Percentiles rank a stretch among this genome's conserved stretches.
These are phyloP conservation scores for Phytomonas serpens DNA, from an alignment of 208 protist genomes.

Conservation along the genomic window DNA sequence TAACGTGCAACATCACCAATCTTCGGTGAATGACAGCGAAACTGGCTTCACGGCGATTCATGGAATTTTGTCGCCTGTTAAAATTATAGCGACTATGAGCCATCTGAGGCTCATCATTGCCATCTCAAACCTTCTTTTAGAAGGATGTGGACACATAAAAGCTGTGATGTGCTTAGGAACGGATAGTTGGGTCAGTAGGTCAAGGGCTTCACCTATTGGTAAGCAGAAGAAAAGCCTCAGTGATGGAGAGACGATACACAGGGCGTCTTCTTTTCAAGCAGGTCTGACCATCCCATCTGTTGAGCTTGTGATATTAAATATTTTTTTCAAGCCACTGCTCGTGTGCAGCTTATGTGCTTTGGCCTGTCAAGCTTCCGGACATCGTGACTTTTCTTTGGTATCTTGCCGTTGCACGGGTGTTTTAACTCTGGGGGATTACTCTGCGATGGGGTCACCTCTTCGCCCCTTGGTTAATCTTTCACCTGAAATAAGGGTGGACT, in stretches of 20 bases:
- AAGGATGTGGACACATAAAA: not conserved
- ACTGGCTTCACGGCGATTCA: not conserved
- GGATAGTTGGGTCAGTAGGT: not conserved
- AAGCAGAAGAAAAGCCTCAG: not conserved
- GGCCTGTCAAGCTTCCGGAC: not conserved
- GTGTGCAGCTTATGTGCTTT: not conserved
- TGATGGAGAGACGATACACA: not conserved
- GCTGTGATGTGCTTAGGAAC: not conserved
- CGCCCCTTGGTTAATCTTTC: conserved; percentile 23
- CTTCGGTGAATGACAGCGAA: not conserved
- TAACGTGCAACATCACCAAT: not conserved
- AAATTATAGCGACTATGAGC: not conserved
- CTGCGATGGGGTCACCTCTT: conserved; percentile 3
- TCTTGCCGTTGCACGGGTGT: conserved; percentile 10
- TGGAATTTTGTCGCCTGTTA: not conserved
- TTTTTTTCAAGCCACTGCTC: not conserved
- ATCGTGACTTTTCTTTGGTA: conserved; percentile 11
- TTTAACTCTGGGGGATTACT: conserved; percentile 22
- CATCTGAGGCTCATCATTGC: not conserved
- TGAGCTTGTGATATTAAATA: not conserved
- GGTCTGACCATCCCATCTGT: not conserved
- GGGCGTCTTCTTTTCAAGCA: not conserved
- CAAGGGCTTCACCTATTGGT: not conserved
- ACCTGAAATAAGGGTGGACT: conserved; percentile 29
- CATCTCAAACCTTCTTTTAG: not conserved